Evolutionary conservation across 306 rosid species (phyloP).

Genomic region (Glycine latifolia): DNA sequence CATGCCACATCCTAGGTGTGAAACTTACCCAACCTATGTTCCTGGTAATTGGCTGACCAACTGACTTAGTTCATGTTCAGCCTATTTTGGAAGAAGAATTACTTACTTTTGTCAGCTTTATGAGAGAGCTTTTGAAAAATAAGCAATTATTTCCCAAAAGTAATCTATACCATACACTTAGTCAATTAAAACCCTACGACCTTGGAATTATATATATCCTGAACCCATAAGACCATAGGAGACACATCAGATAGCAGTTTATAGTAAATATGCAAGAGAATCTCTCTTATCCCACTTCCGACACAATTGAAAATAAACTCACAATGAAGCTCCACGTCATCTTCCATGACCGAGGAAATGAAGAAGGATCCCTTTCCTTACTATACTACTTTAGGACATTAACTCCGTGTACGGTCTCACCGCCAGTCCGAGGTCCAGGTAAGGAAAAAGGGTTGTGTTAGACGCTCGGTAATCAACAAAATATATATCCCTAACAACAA

Average conservation of each 20-base stretch:
- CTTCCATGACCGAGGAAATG: background rate
- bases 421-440: background rate
- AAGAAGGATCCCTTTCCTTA: background rate
- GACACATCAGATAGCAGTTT: background rate
- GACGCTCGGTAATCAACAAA: background rate
- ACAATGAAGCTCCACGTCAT: background rate
- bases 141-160: background rate
- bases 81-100: background rate
- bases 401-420: background rate
- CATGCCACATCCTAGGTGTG: background rate
- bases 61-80: background rate
- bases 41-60: background rate
- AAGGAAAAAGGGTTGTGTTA: background rate
- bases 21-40: background rate
- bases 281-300: background rate
- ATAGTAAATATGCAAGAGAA: background rate
- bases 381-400: background rate
- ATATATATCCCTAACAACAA: background rate
- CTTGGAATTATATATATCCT: background rate
- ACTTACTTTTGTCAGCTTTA: background rate
- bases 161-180: background rate
- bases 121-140: background rate
- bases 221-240: background rate
- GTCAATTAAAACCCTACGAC: background rate
- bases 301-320: background rate